These are phyloP conservation scores for Pseudogymnoascus sp. DNA, from an alignment of 2,329 filamentous ascomycete species.

Conservation along the genomic window DNA sequence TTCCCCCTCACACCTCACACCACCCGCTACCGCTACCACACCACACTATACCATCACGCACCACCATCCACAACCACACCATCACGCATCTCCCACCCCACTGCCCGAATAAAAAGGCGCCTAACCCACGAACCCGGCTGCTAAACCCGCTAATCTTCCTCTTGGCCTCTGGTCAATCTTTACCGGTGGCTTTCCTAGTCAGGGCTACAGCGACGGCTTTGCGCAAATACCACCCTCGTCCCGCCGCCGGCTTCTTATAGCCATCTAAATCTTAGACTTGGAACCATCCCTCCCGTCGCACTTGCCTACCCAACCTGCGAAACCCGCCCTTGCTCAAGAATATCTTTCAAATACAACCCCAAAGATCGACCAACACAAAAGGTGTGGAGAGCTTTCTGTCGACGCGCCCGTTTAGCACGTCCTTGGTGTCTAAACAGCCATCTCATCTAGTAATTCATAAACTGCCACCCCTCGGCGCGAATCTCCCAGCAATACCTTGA, in stretches of 20 bases:
- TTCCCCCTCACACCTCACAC: background rate
- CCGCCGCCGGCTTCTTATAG: background rate
- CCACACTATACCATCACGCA: background rate
- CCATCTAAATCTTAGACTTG: constrained; percentile 4
- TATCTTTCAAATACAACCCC: background rate
- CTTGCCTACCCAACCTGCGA: background rate
- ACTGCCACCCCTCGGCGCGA: constrained; percentile 8
- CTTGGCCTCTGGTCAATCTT: constrained; percentile 3
- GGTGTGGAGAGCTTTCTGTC: background rate
- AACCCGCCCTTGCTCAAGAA: background rate
- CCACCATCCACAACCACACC: background rate
- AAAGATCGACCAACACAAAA: background rate
- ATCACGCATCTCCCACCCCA: background rate
- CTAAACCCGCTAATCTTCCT: constrained; percentile 4
- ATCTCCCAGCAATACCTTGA: constrained; percentile 8
- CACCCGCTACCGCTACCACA: background rate
- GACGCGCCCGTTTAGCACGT: constrained; percentile 26
- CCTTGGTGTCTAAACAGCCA: constrained; percentile 27
- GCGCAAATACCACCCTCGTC: constrained; percentile 3
- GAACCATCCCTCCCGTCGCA: background rate
- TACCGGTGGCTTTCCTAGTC: constrained; percentile 7
- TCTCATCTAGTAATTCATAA: constrained; percentile 14
- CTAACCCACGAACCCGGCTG: constrained; percentile 3
- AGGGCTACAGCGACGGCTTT: background rate
- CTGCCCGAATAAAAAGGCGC: background rate